These are phyloP conservation scores for Aspergillus ellipticus DNA, from an alignment of 495 filamentous ascomycete genomes.

Conservation along the genomic window DNA sequence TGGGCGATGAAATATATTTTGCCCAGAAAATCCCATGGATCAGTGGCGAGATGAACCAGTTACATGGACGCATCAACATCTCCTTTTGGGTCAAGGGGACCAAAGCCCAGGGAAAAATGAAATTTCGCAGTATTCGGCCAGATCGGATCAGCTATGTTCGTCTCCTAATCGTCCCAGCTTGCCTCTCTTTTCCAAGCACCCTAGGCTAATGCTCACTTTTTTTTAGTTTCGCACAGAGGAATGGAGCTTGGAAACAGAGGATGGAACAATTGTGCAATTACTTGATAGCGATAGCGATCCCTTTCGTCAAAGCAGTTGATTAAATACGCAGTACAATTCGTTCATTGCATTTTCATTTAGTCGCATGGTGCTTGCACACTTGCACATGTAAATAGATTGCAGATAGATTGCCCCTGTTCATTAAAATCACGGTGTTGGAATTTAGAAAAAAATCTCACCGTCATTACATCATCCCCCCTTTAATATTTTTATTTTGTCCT, in stretches of 20 bases:
- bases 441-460: too few species aligned
- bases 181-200: not conserved
- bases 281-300: constrained; percentile 60
- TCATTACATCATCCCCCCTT: not conserved
- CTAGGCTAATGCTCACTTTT: not conserved
- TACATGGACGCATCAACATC: constrained; percentile 89
- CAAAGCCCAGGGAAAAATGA: constrained; percentile 65
- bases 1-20: constrained; percentile 95
- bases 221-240: constrained; percentile 66
- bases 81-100: constrained; percentile 83
- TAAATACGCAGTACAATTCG: not conserved
- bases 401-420: not conserved
- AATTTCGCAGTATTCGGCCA: constrained; percentile 72
- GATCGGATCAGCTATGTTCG: constrained; percentile 67
- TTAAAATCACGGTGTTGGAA: not conserved
- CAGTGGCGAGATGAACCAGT: constrained; percentile 84
- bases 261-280: constrained; percentile 63
- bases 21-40: constrained; percentile 88
- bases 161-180: constrained; percentile 9
- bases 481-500: not conserved
- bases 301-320: constrained; percentile 42
- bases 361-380: constrained; percentile 2
- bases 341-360: constrained; percentile 3
- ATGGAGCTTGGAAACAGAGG: constrained; percentile 69
- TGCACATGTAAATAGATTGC: constrained; percentile 7